These are phyloP conservation scores for Herpomyces periplanetae DNA, from an alignment of 2,329 filamentous ascomycete genomes.

Conservation along the genomic window DNA sequence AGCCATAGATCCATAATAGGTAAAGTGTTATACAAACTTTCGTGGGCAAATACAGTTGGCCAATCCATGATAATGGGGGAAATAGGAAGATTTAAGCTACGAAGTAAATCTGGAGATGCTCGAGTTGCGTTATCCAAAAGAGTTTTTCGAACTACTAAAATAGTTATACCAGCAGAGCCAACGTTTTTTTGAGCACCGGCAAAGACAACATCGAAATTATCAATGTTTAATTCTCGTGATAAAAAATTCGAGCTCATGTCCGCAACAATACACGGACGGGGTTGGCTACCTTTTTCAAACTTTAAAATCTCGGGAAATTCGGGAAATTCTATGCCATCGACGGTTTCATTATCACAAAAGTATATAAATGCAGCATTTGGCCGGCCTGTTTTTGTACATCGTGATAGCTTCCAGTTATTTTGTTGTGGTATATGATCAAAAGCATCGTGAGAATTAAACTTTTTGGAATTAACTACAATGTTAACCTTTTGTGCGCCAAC, in stretches of 20 bases:
- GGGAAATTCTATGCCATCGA: conserved; percentile 69
- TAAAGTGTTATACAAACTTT: conserved; percentile 77
- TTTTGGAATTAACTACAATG: conserved; percentile 24
- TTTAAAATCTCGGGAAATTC: conserved; percentile 23
- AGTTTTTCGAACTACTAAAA: conserved; percentile 43
- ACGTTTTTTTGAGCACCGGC: conserved; percentile 83
- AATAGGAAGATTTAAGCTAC: conserved; percentile 32
- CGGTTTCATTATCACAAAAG: conserved; percentile 74
- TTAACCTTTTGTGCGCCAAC: conserved; percentile 45
- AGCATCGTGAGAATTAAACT: conserved; percentile 20
- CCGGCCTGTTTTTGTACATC: conserved; percentile 15
- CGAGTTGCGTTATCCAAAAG: conserved; percentile 20
- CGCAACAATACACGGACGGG: conserved; percentile 31
- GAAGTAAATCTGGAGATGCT: conserved; percentile 24
- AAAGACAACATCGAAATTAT: conserved; percentile 49
- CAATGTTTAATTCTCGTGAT: conserved; percentile 30
- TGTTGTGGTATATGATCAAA: conserved; percentile 50
- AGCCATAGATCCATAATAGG: conserved; percentile 83
- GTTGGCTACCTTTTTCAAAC: conserved; percentile 15
- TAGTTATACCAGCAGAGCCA: conserved; percentile 45
- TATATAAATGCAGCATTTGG: conserved; percentile 28
- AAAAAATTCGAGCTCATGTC: conserved; percentile 91
- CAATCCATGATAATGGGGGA: conserved; percentile 46
- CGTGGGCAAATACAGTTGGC: conserved; percentile 54
- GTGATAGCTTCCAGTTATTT: conserved; percentile 27